Evolutionary conservation across 257 asterid genomes (phyloP), one percentile per base, ranked within the genome.

Genomic region (Fraxinus excelsior): DNA sequence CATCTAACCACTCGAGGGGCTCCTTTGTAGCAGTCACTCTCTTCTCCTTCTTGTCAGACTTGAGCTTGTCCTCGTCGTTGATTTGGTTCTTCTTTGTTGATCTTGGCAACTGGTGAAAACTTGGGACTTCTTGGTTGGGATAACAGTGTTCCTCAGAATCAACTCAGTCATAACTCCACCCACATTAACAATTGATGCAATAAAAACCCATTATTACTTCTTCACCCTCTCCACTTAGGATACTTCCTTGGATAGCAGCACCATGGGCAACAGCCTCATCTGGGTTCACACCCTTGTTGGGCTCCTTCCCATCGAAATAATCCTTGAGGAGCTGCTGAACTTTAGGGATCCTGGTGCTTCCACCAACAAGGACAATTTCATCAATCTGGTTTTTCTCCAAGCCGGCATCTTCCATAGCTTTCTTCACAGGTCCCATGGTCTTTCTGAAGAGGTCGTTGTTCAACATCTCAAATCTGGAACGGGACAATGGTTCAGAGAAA

Each of bases 261-360:
- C 99, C 99, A 85, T 66, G 90, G 76, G 99, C 98, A 80, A 95
- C 98, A 2, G 98, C 98, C 86, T 95, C 99, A 60, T 95, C 99
- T 0, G 99, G 98, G 87, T 93, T 95, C 67, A 95, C 98, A 84
- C 99, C 99, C 82, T 90, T 91, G 84, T 74, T 95, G 53, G 99
- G 97, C 74, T 95, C 98, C 87, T 91, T 95, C 11, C 99, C 99
- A 25, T 91, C 96, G 31, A 93, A 95, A 77, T 86, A 95, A 67
- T 95, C 98, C 87, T 80, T 93, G n/a, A 95, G 88, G 46, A 95
- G 92, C 85, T 95, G 99, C 74, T 89, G 97, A 35, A 95, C 91
- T 87, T 93, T 95, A 11, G 98, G 98, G 77, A 95, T 95, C 81
- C 99, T 89, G 76, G 98, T 90, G 82, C 98, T 95, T 82, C 99